Conservation (phyloP, 139 green algal species). For the Closterium sp. region DNA sequence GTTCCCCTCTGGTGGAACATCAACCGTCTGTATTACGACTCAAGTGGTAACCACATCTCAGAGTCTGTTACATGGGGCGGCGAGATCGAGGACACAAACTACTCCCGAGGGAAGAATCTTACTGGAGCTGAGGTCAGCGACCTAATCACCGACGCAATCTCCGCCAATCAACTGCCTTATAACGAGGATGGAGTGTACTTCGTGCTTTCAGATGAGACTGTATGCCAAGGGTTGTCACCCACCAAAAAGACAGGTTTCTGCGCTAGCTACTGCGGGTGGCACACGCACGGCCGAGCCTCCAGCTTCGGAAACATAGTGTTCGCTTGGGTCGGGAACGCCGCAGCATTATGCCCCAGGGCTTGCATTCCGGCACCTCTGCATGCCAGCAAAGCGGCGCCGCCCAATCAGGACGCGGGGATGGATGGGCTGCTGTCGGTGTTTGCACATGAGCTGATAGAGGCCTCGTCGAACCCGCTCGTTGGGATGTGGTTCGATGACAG, state of each 20-base stretch:
- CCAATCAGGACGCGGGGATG: conserved; percentile 23
- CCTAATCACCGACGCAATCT: neutral
- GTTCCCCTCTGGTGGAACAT: conserved; percentile 11
- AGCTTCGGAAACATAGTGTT: neutral
- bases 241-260: too few relatives aligned
- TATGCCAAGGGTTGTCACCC: neutral
- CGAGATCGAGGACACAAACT: neutral
- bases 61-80: neutral
- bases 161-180: neutral
- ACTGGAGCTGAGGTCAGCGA: neutral
- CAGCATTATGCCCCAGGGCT: neutral
- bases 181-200: neutral
- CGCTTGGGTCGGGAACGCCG: neutral
- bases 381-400: neutral
- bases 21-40: conserved; percentile 10
- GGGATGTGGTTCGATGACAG: neutral
- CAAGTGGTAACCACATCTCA: conserved; percentile 11
- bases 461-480: conserved; percentile 8
- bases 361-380: neutral
- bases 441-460: conserved; percentile 12
- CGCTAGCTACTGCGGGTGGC: conserved; percentile 9
- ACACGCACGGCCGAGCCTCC: neutral
- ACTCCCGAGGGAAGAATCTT: neutral
- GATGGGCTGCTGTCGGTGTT: conserved; percentile 25
- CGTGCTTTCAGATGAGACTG: neutral